Conservation (phyloP, 805 yeast genomes). For the Tetrapisispora fleetii region DNA sequence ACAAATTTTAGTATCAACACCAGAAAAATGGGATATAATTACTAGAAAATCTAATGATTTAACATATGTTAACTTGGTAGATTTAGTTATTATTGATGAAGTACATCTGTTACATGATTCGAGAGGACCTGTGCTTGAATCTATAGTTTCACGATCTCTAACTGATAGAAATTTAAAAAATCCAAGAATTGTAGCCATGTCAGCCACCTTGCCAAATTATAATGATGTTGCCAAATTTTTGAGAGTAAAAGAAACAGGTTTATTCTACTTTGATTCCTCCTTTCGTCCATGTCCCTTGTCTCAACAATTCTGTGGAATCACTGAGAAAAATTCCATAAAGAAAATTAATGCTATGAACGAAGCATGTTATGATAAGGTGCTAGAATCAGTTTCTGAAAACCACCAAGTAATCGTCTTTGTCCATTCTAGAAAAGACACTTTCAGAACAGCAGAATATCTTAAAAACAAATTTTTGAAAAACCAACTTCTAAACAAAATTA, state of each 20-base stretch:
- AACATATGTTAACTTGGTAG: constrained; percentile 53
- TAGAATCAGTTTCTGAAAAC: constrained; percentile 50
- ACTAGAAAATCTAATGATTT: constrained; percentile 72
- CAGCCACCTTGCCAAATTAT: constrained; percentile 90
- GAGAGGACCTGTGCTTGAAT: constrained; percentile 90
- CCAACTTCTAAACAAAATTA: constrained; percentile 37
- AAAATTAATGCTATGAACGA: constrained; percentile 77
- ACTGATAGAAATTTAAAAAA: constrained; percentile 36
- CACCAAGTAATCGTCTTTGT: constrained; percentile 86
- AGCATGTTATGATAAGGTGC: constrained; percentile 74
- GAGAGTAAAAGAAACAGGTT: constrained; percentile 50
- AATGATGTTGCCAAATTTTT: constrained; percentile 77
- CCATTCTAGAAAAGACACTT: constrained; percentile 88
- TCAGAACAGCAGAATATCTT: constrained; percentile 68
- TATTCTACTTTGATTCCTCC: constrained; percentile 74
- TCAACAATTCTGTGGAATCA: constrained; percentile 81
- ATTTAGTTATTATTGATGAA: constrained; percentile 77
- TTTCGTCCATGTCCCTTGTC: constrained; percentile 89
- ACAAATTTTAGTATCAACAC: constrained; percentile 83
- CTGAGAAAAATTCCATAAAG: constrained; percentile 72
- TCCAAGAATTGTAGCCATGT: constrained; percentile 71
- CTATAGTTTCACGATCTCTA: constrained; percentile 68
- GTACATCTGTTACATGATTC: constrained; percentile 87
- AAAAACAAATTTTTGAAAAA: constrained; percentile 51
- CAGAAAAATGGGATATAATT: constrained; percentile 96